Base-by-base conservation (phyloP, 2,329 filamentous ascomycete species). In the Venturia carpophila region DNA sequence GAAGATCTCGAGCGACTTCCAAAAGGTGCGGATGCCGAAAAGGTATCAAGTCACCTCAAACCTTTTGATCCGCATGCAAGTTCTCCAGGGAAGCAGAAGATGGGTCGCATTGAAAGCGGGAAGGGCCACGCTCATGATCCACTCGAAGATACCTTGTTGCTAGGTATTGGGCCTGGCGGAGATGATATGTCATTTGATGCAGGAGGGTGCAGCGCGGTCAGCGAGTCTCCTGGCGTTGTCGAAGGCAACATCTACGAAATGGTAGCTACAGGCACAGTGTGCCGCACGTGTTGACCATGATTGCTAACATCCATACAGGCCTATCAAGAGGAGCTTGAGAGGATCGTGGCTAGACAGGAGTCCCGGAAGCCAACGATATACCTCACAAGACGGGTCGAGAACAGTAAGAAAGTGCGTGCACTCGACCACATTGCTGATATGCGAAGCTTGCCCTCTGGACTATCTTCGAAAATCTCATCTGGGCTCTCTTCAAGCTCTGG, bases 181-280 rank as follows among this genome's bases (percentile, higher is more conserved):
- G 80, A 82, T 2, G 79, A 79, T 21, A 70, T 73, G n/a, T 69
- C 74, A 6, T 19, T 71, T 17, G 73, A 76, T 30, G 69, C 73
- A 11, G 76, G 73, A 15, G 67, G 67, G 19, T 67, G 75, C 17
- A 75, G 82, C 27, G 74, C 88, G 5, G 87, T 96, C 49, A 90
- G 90, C 39, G 92, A 96, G 75, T 95, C 90, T 1, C 93, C 93
- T 2, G 88, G 88, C 0, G 88, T 87, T 1, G 89, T 90, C 6
- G 91, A 95, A 67, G 91, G 91, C 70, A 87, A 94, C 72, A 88
- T 97, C 66, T 97, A 96, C 74, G 91, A 96, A 74, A 85, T 84
- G 0, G 47, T 52, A 52, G 21, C 13, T 15, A 27, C n/a, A 47
- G 2, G 4, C n/a, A 21, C 19, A 5, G 11, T 52, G 11, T 24